Conservation (phyloP, 2,329 filamentous ascomycete species). For the Sporothrix phasma region DNA sequence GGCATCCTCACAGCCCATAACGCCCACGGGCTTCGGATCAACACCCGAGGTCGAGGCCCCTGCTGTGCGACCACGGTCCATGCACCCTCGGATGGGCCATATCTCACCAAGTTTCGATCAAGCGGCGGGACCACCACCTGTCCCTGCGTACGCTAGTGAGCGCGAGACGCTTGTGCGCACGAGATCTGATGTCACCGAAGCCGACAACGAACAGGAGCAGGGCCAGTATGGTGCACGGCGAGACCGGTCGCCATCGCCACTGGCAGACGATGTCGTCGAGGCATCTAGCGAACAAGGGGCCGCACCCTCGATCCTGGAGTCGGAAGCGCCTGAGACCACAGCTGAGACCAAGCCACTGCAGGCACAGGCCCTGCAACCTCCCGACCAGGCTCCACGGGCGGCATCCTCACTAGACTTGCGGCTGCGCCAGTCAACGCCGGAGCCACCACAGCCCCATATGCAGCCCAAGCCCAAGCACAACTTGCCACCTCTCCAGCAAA, state of each 20-base stretch:
- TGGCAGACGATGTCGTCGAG: constrained; percentile 23
- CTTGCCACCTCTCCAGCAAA: constrained; percentile 2
- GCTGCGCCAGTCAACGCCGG: background rate
- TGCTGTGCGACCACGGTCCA: constrained; percentile 54
- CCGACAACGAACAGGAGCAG: constrained; percentile 30
- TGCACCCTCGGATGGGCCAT: constrained; percentile 65
- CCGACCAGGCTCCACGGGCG: background rate
- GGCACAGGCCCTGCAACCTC: background rate
- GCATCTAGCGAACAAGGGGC: background rate
- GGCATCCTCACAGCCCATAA: constrained; percentile 19
- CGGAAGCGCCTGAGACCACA: background rate
- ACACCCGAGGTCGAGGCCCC: constrained; percentile 48
- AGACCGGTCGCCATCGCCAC: constrained; percentile 47
- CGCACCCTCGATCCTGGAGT: background rate
- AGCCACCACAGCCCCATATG: background rate
- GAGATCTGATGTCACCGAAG: constrained; percentile 23
- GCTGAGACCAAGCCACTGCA: background rate
- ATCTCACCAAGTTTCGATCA: constrained; percentile 39
- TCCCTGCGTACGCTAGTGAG: constrained; percentile 33
- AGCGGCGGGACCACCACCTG: constrained; percentile 36
- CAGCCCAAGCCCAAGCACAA: background rate
- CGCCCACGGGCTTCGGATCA: constrained; percentile 37
- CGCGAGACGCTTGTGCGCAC: constrained; percentile 22
- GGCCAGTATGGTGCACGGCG: constrained; percentile 44
- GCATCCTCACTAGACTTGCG: background rate